Percentiles rank a stretch among this genome's conserved stretches.
These are phyloP conservation scores for Neurospora sublineolata DNA, from an alignment of 495 filamentous ascomycete genomes.

Conservation along the genomic window DNA sequence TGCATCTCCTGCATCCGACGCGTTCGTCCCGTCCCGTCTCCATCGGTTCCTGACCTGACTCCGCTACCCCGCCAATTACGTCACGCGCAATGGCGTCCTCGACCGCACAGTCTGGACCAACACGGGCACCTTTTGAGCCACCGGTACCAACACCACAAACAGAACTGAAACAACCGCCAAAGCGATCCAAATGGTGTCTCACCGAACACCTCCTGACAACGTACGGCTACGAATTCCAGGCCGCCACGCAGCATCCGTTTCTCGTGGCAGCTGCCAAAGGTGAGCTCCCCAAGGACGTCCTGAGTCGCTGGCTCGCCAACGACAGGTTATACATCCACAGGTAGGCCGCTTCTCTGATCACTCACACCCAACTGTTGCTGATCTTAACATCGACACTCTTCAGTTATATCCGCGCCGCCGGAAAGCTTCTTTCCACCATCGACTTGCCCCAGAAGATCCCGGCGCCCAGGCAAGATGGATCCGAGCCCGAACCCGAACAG, in stretches of 20 bases:
- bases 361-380: not conserved
- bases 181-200: slow-evolving; percentile 24
- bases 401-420: slow-evolving; percentile 47
- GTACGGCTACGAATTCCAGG: slow-evolving; percentile 29
- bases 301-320: slow-evolving; percentile 63
- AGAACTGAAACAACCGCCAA: not conserved
- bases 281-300: slow-evolving; percentile 39
- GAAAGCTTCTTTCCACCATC: slow-evolving; percentile 51
- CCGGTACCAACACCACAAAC: not conserved
- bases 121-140: not conserved
- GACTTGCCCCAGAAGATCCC: slow-evolving; percentile 37
- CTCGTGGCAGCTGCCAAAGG: slow-evolving; percentile 55
- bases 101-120: not conserved
- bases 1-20: not conserved
- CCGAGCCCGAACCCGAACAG: slow-evolving; percentile 11
- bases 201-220: slow-evolving; percentile 40
- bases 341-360: slow-evolving; percentile 22
- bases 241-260: slow-evolving; percentile 57
- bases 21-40: not conserved
- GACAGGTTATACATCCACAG: slow-evolving; percentile 66
- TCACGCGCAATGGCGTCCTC: not conserved
- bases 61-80: not conserved
- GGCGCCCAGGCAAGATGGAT: slow-evolving; percentile 14
- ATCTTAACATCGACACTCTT: not conserved
- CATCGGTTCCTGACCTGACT: not conserved